Conservation (phyloP, 139 green algal species). For the Tetratostichococcus sp. region DNA sequence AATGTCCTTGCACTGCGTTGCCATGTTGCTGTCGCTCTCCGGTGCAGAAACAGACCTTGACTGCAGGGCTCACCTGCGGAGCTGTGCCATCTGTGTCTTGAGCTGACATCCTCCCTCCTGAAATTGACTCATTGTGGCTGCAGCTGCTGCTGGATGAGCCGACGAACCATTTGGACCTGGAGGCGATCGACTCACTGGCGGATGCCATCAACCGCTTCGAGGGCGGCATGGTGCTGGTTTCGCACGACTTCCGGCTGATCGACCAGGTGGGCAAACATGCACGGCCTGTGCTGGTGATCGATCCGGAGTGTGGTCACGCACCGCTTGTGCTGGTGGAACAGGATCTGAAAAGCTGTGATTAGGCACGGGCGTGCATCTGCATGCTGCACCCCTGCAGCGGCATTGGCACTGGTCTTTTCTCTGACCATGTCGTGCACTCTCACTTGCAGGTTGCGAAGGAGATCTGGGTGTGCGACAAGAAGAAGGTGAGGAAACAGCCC, state of each 20-base stretch:
- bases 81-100: too few relatives aligned
- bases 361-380: too few relatives aligned
- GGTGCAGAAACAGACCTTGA: too few relatives aligned
- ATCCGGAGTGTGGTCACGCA: too few relatives aligned
- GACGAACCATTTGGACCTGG: constrained; percentile 77
- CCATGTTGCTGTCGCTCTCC: too few relatives aligned
- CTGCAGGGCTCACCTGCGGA: too few relatives aligned
- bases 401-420: too few relatives aligned
- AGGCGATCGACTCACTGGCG: constrained; percentile 28
- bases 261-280: constrained; percentile 42
- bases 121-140: constrained; percentile 3
- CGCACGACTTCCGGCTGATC: constrained; percentile 32
- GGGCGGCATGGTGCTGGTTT: constrained; percentile 28
- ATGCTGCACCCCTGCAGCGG: too few relatives aligned
- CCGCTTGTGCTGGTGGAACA: too few relatives aligned
- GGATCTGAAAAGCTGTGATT: too few relatives aligned
- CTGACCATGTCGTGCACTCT: background rate
- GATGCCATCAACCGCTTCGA: constrained; percentile 20
- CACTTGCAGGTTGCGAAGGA: constrained; percentile 55
- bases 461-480: constrained; percentile 78
- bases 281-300: too few relatives aligned
- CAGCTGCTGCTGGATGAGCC: constrained; percentile 80
- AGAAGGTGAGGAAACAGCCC: constrained; percentile 41
- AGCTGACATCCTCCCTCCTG: constrained; percentile 2
- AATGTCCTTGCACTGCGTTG: too few relatives aligned